Evolutionary conservation across 2,329 filamentous ascomycete genomes (phyloP).

Genomic region (Ceratocystis alfenasii): DNA sequence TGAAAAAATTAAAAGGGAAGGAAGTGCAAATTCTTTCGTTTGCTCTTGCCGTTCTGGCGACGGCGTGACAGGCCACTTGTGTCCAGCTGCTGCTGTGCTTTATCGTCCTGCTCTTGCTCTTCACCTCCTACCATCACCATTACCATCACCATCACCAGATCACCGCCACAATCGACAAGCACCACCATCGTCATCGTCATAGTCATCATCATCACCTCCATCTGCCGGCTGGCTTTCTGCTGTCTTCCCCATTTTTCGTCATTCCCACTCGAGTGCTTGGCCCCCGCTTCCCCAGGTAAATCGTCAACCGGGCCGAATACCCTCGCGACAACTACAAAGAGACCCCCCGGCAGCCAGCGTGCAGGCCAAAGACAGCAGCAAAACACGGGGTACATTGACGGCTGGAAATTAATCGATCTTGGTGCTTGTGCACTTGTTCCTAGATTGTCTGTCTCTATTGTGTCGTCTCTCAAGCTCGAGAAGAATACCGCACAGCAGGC

Average conservation of each 20-base stretch:
- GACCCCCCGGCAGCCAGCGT: background rate
- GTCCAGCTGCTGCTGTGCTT: background rate
- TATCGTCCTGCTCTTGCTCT: background rate
- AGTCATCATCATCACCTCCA: constrained; percentile 6
- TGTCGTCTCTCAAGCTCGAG: no score
- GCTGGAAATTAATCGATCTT: background rate
- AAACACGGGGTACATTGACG: constrained; percentile 16
- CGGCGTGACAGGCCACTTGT: background rate
- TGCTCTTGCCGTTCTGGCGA: background rate
- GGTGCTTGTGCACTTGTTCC: background rate
- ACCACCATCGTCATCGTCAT: background rate
- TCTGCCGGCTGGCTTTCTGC: background rate
- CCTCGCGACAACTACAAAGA: constrained; percentile 11
- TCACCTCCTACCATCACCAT: background rate
- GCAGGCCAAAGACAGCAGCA: background rate
- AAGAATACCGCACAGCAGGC: no score
- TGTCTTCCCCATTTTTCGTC: background rate
- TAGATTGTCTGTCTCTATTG: background rate
- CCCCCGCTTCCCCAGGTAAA: constrained; percentile 20
- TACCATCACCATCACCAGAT: background rate
- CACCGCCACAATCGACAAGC: background rate
- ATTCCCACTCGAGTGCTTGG: background rate
- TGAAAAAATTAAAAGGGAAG: background rate
- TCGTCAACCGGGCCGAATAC: constrained; percentile 20
- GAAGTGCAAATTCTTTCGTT: background rate